phyloP scores from a whole-genome alignment of 148 eudicot species.

The Silene conica region DNA sequence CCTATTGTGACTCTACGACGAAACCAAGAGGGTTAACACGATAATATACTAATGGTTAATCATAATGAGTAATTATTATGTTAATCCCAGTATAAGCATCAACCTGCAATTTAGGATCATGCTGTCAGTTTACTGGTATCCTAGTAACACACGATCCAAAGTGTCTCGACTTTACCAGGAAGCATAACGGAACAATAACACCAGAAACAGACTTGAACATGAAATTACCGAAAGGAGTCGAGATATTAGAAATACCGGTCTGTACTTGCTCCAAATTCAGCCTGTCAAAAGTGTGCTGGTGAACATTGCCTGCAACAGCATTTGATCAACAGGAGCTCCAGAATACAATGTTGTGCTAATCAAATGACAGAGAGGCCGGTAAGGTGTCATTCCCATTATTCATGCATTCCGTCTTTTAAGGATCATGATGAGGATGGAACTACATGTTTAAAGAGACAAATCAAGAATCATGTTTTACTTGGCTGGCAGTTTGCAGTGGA shows the following conservation, averaged over 20 bases:
- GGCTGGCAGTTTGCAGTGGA: constrained; percentile 25
- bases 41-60: no score
- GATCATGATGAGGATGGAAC: not conserved
- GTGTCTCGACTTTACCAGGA: no score
- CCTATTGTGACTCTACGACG: no score
- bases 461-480: not conserved
- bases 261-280: not conserved
- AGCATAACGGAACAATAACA: no score
- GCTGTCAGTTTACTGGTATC: not conserved
- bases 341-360: not conserved
- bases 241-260: not conserved
- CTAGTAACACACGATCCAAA: no score
- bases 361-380: constrained; percentile 5
- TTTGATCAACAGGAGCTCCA: not conserved
- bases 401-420: not conserved
- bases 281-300: not conserved
- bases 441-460: not conserved
- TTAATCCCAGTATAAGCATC: constrained; percentile 6
- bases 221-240: not conserved
- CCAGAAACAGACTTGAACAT: no score
- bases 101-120: not conserved
- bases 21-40: no score
- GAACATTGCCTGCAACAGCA: constrained; percentile 10
- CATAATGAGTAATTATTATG: no score
- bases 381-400: not conserved